Percentiles rank a stretch among this genome's conserved stretches.
Evolutionary conservation across 768 basidiomycete species (phyloP).

Genomic region (Trametes cingulata): DNA sequence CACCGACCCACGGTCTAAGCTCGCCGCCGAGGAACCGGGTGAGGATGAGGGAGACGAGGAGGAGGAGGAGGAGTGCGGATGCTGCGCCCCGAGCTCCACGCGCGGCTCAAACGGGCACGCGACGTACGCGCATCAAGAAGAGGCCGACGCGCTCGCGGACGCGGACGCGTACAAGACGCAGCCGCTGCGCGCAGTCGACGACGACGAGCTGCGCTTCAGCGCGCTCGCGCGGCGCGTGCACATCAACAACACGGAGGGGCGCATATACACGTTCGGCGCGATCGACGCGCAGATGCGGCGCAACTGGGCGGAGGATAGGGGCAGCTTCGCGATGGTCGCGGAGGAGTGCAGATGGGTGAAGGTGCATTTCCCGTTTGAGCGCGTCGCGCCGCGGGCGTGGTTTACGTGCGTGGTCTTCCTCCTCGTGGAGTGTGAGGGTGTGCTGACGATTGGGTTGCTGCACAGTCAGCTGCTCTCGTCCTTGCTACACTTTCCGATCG

Average conservation of each 20-base stretch:
- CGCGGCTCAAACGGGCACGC: slow-evolving; percentile 2
- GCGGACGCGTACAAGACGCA: slow-evolving; percentile 7
- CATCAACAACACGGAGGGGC: slow-evolving; percentile 34
- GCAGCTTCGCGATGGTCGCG: slow-evolving; percentile 42
- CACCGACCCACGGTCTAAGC: slow-evolving; percentile 5
- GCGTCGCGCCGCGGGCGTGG: slow-evolving; percentile 11
- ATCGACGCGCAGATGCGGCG: slow-evolving; percentile 42
- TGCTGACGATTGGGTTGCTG: background rate
- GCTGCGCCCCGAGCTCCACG: background rate
- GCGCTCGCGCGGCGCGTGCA: slow-evolving; percentile 37
- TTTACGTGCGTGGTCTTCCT: slow-evolving; percentile 16
- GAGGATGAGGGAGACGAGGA: background rate
- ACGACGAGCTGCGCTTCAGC: slow-evolving; percentile 38
- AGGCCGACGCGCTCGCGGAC: background rate
- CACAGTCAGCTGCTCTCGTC: slow-evolving; percentile 27
- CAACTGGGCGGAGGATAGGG: slow-evolving; percentile 39
- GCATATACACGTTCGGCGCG: slow-evolving; percentile 43
- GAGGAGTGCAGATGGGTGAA: slow-evolving; percentile 40
- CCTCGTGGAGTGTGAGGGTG: background rate
- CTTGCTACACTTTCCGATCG: slow-evolving; percentile 33
- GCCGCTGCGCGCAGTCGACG: slow-evolving; percentile 6
- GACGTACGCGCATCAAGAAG: background rate
- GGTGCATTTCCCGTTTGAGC: slow-evolving; percentile 29
- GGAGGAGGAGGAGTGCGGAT: background rate
- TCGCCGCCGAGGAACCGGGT: background rate